Evolutionary conservation across 805 yeast species (phyloP), one percentile per base, ranked within the genome.

Genomic region (Candida glaebosa): DNA sequence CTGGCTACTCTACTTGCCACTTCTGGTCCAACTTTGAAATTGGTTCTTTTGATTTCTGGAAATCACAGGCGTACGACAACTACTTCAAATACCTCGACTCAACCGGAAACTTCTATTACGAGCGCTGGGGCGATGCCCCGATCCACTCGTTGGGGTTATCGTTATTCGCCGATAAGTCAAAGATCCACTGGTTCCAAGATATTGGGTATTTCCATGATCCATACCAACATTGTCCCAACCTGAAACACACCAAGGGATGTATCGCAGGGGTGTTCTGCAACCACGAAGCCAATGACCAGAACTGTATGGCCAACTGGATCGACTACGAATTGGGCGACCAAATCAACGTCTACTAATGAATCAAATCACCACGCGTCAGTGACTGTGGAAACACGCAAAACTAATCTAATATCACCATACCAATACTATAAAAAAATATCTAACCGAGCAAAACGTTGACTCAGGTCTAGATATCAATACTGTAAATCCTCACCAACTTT

Each of bases 71-170:
- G 1, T 88, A 87, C 55, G 65, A 70, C 30, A 61, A 63, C 9
- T 87, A 84, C 79, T 78, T 82, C 53, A 65, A 82, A 24, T 64
- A 69, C 52, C 63, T 88, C 31, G 96, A 87, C 43, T 46, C 69
- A 3, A 61, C 81, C 1, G 93, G 95, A 15, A 91, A 91, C 3
- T 87, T 87, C 54, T 88, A 86, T 59, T 88, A 88, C 53, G 96
- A 89, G 59, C 65, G 96, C 42, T 87, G 96, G 96, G 96, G 96
- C 2, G 96, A 87, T 65, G 96, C 95, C 0, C 96, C 96, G 0
- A 93, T 87, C 1, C 93, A 87, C 57, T 79, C 89, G 2, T 54
- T 88, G 34, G 96, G 91, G 0, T 61, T 87, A 26, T 77, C 79
- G 5, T 56, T 87, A 39, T 85, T 88, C 56, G 86, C 82, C 5